Evolutionary conservation across 345 rosid genomes (phyloP).

Genomic region (Dimocarpus longan): DNA sequence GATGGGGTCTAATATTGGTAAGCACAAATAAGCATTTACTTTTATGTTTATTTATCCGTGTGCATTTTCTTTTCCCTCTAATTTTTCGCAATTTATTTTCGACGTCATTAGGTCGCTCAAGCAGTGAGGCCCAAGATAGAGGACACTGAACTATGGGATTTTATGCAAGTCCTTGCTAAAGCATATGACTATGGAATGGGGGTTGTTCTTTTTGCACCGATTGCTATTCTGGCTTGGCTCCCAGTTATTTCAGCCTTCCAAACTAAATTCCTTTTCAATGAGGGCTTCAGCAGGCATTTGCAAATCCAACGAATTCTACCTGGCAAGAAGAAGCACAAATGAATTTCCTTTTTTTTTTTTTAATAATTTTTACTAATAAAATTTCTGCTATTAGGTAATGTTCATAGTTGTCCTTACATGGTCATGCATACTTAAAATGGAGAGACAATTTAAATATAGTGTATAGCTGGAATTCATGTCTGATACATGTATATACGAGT

Average conservation of each 20-base stretch:
- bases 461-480: slow-evolving; percentile 7
- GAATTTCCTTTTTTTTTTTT: background rate
- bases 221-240: slow-evolving; percentile 90
- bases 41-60: background rate
- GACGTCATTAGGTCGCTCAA: slow-evolving; percentile 71
- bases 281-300: slow-evolving; percentile 79
- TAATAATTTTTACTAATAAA: too few species aligned
- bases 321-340: slow-evolving; percentile 67
- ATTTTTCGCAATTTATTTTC: background rate
- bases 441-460: background rate
- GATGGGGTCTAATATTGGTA: slow-evolving; percentile 97
- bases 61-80: too few species aligned
- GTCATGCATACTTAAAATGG: background rate
- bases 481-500: background rate
- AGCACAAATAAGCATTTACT: slow-evolving; percentile 13
- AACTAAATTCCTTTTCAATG: slow-evolving; percentile 87
- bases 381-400: slow-evolving; percentile 4
- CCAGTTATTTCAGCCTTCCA: slow-evolving; percentile 88
- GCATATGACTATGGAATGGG: slow-evolving; percentile 98
- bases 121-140: slow-evolving; percentile 82
- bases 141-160: slow-evolving; percentile 74
- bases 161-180: slow-evolving; percentile 68
- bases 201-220: slow-evolving; percentile 71
- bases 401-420: background rate
- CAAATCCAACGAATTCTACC: slow-evolving; percentile 93